Evolutionary conservation across 2,329 filamentous ascomycete species (phyloP).

Genomic region (Chrysoporthe deuterocubensis): DNA sequence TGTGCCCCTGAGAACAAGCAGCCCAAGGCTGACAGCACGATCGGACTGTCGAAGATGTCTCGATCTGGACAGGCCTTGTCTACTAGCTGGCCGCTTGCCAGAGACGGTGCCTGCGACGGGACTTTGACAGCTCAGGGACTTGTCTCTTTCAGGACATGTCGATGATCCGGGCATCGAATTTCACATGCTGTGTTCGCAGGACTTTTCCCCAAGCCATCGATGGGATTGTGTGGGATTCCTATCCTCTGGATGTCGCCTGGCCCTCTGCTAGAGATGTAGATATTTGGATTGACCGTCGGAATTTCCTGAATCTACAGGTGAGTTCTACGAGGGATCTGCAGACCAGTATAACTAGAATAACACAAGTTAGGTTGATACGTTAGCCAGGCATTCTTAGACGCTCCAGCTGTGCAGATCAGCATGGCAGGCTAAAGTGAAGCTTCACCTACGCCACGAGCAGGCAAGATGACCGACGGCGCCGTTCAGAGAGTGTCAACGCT

Average conservation of each 20-base stretch:
- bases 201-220: accelerated
- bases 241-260: too few relatives aligned
- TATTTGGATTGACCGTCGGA: too few relatives aligned
- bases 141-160: too few relatives aligned
- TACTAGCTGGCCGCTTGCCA: not conserved
- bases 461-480: not conserved
- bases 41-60: not conserved
- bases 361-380: not conserved
- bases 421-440: not conserved
- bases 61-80: not conserved
- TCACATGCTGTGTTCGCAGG: not conserved
- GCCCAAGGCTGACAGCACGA: too few relatives aligned
- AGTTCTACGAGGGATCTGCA: not conserved
- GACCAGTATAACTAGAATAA: not conserved
- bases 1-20: too few relatives aligned
- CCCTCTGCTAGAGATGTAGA: too few relatives aligned
- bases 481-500: not conserved
- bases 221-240: not conserved
- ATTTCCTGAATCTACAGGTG: too few relatives aligned
- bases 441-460: not conserved
- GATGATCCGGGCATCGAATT: not conserved
- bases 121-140: not conserved
- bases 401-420: not conserved
- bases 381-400: too few relatives aligned
- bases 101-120: not conserved